Conservation (phyloP, 805 yeast genomes). For the Priceomyces medius region DNA sequence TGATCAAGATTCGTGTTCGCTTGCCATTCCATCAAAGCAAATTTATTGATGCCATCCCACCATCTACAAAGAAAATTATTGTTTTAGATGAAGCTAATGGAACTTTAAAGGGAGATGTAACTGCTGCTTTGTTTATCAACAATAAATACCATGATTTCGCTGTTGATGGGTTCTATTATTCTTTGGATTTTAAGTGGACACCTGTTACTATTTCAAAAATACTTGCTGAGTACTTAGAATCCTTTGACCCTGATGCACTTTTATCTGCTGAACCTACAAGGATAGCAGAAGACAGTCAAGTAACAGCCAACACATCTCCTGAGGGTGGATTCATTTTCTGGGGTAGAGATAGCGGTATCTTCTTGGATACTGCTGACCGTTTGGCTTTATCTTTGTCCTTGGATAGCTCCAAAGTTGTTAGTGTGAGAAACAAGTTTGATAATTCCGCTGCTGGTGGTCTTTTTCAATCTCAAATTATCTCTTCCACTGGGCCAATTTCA, state of each 20-base stretch:
- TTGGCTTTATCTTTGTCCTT: conserved; percentile 70
- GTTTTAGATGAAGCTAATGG: conserved; percentile 56
- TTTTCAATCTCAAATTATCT: conserved; percentile 63
- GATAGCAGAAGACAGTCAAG: conserved; percentile 15
- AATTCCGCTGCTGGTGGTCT: conserved; percentile 72
- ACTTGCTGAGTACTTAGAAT: conserved; percentile 40
- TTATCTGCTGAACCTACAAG: conserved; percentile 14
- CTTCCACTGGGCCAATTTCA: conserved; percentile 15
- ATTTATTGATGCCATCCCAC: conserved; percentile 61
- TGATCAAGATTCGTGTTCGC: conserved; percentile 72
- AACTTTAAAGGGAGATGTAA: conserved; percentile 63
- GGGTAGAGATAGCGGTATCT: conserved; percentile 63
- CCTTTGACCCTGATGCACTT: conserved; percentile 26
- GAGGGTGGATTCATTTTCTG: conserved; percentile 55
- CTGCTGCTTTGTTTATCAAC: conserved; percentile 63
- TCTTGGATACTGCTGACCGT: conserved; percentile 57
- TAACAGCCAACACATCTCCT: conserved; percentile 43
- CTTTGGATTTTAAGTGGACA: conserved; percentile 56
- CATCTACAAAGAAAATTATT: conserved; percentile 55
- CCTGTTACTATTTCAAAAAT: conserved; percentile 51
- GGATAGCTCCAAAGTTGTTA: conserved; percentile 51
- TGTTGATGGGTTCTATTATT: conserved; percentile 53
- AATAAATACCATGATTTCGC: conserved; percentile 36
- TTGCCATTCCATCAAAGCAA: conserved; percentile 69
- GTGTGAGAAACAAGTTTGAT: conserved; percentile 67